Evolutionary conservation across 164 flowering plant species (phyloP), one percentile per base, ranked within the genome.

Genomic region (Brasenia schreberi): DNA sequence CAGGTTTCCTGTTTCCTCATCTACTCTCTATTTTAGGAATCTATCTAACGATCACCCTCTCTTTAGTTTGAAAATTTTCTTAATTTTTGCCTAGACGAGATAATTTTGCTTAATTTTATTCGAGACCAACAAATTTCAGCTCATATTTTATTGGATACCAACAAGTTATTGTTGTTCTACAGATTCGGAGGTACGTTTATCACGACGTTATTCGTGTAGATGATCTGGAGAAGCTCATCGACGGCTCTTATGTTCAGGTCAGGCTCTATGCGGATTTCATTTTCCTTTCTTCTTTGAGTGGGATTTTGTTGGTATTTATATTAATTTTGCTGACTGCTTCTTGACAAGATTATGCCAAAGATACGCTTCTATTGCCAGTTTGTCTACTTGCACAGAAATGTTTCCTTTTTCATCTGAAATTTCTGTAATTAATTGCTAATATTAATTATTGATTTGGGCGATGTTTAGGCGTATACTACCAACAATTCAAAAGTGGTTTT

Each of bases 171-270:
- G 39, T 33, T 33, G 39, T 33, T 33, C 64, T 73, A 58, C 83
- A 90, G 88, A 81, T 92, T 53, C 79, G 98, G 39, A 33, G 39
- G 39, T 33, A 33, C 39, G 39, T 33, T 33, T 33, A 33, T 33
- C 39, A 33, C 39, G 39, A 33, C 39, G 39, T 33, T 33, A 33
- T 33, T 33, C 39, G 39, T 33, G 39, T 33, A 33, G 76, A 73
- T 4, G 79, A 76, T 19, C 33, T 76, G 18, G 69, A 73, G 42
- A 70, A 73, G 39, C 33, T 76, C 19, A 59, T 73, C 56, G 76
- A 76, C 11, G 70, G 76, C 63, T 44, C 63, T 6, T 68, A 43
- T 61, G 68, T 76, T 62, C 79, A 76, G 72, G 79, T 76, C 63
- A 67, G 45, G 17, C 12, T 14, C 45, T 33, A 33, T 33, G 39